Base-by-base conservation (phyloP, 2,329 filamentous ascomycete genomes). In the Venturia asperata region DNA sequence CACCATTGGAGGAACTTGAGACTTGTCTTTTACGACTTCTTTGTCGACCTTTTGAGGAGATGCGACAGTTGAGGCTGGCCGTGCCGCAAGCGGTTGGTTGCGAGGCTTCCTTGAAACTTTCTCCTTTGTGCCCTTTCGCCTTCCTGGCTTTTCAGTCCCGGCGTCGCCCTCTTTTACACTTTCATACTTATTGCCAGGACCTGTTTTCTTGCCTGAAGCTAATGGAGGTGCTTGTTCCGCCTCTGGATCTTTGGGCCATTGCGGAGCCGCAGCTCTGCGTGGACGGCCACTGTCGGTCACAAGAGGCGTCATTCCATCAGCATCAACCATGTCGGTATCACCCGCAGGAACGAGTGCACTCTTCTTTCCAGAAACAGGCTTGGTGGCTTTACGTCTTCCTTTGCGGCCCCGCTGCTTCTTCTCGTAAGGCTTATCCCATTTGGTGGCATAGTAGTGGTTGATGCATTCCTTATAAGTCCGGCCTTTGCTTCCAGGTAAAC, bases 391-490 rank as follows among this genome's bases (percentile, higher is more conserved):
- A 9, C 67, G 68, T 43, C 37, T n/a, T n/a, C 70, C 72, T 30
- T 70, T 71, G 5, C 47, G 65, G 30, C 47, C 64, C 37, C 68
- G 34, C 72, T 70, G 47, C 71, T 67, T 62, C 74, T 69, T 69
- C 73, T 92, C 91, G 67, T 92, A 86, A 68, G 90, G 87, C 52
- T 86, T 83, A 60, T 86, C 82, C 77, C 88, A 88, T 77, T 86
- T 94, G 72, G 88, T 90, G 68, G 90, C 81, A 74, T 94, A 94
- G 76, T 94, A 94, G 74, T 92, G 91, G 72, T 91, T 88, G 70
- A 94, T 94, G 74, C 88, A 91, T 60, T 89, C 85, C 68, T 88
- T 87, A 75, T 91, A 92, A 70, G 89, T 86, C 30, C 90, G 85
- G 39, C 83, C 81, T 6, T 73, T 73, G 21, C 52, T 37, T 21